Base-by-base conservation (phyloP, 805 yeast species). In the Maudiozyma barnettii region DNA sequence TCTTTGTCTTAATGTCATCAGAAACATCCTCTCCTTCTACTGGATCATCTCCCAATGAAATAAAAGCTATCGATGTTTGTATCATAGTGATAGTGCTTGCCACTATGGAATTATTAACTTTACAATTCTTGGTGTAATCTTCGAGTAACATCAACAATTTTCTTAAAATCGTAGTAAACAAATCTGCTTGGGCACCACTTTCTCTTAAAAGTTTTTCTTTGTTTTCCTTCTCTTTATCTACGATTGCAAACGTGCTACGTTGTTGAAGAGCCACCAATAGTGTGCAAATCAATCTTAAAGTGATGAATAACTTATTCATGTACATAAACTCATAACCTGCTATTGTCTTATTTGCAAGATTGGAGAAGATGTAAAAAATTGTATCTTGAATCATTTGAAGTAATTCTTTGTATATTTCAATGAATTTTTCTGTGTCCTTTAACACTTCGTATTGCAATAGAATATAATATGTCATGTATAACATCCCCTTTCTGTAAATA, bases 101-200 rank as follows among this genome's bases (percentile, higher is more conserved):
- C 1, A 60, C 54, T 18, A 52, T 41, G 7, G 55, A 53, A 35
- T 53, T 56, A 12, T 45, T 49, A 7, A 47, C 53, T 39, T 56
- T 59, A 48, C 64, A 58, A 41, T 62, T 62, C 37, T 61, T 62
- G 10, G 62, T 52, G 33, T 62, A 62, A 50, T 62, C 66, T 39
- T 54, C 51, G 29, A 62, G 43, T 41, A 62, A 43, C 60, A 60
- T 60, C 42, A 56, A 45, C 8, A 60, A 43, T 50, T 62, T 62
- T 20, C 57, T 52, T 20, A 62, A 21, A 8, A 61, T 46, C 4
- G 54, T 44, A 6, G 50, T 43, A 26, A 58, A 44, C 12, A 42
- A 43, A 19, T 55, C 54, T 1, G 54, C 46, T 39, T 57, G 61
- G 5, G 41, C 13, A 22, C 22, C 20, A 39, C 30, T 39, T 41